Evolutionary conservation across 441 rosid genomes (phyloP), one percentile per base, ranked within the genome.

Genomic region (Erysimum pusillum): DNA sequence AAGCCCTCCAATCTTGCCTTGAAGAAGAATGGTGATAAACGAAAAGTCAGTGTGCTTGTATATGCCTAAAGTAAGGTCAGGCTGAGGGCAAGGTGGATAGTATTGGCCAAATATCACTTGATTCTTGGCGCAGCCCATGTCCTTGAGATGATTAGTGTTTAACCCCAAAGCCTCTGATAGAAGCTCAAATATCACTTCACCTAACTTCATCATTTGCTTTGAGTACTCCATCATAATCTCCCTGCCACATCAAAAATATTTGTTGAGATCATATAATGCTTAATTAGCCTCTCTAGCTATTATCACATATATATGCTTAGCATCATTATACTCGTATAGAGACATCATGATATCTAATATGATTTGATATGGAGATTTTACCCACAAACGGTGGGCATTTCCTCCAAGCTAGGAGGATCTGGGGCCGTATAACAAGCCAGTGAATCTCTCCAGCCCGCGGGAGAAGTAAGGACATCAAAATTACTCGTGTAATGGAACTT

Each of bases 131-230:
- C 92, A 87, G 1, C 70, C 86, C 70, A 90, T 84, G 53, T 79
- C 84, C 62, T 74, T 72, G 39, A 87, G 80, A 80, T 90, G 73
- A 22, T 73, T 81, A 18, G 85, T 15, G 6, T 70, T 70, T 39
- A 92, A 78, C 12, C 90, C 88, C 41, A 90, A 81, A 56, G 91
- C 86, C 70, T 88, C 91, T 0, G 88, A 88, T 1, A 91, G 67
- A 63, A 87, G 49, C 75, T 80, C 83, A 25, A 82, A 75, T 34
- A 86, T 32, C 28, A 25, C 28, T 25, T 45, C 41, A 49, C 87
- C 89, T 5, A 89, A 39, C 63, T 67, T 71, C 75, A 48, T 79
- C 15, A 85, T 82, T 67, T 72, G 72, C 25, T 80, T 79, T 28
- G 83, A 79, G 84, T 77, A 86, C 41, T 84, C 78, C 13, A 79